These are phyloP conservation scores for Fusarium sp. DNA, from an alignment of 2,329 filamentous ascomycete species.

Conservation along the genomic window DNA sequence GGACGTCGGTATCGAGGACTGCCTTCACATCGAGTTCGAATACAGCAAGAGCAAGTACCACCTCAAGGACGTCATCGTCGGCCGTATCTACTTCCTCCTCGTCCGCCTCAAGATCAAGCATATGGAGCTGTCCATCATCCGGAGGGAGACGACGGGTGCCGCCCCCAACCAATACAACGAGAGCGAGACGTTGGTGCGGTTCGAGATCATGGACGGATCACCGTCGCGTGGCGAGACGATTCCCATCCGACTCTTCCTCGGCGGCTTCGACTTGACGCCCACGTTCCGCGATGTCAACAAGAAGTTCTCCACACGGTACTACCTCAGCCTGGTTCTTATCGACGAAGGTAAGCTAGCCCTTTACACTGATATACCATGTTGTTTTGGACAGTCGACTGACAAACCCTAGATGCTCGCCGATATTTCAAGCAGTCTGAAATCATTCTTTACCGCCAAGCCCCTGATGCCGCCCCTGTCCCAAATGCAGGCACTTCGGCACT, in stretches of 20 bases:
- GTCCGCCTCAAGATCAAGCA: slow-evolving; percentile 99
- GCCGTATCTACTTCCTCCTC: slow-evolving; percentile 97
- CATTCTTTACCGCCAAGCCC: slow-evolving; percentile 89
- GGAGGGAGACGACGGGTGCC: slow-evolving; percentile 94
- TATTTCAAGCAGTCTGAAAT: slow-evolving; percentile 99
- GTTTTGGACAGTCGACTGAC: slow-evolving; percentile 32
- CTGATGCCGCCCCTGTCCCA: slow-evolving; percentile 62
- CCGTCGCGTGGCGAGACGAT: slow-evolving; percentile 95
- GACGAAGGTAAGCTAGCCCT: slow-evolving; percentile 81
- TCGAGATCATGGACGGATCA: slow-evolving; percentile 99
- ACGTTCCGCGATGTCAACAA: slow-evolving; percentile 99
- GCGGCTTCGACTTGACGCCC: slow-evolving; percentile 96
- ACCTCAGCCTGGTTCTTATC: slow-evolving; percentile 94
- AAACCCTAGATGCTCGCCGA: slow-evolving; percentile 82
- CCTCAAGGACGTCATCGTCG: slow-evolving; percentile 98
- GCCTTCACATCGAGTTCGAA: slow-evolving; percentile 98
- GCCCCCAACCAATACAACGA: slow-evolving; percentile 99
- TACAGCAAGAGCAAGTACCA: slow-evolving; percentile 99
- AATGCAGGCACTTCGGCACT: slow-evolving; percentile 59
- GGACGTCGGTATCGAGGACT: slow-evolving; percentile 99
- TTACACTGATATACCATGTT: background rate
- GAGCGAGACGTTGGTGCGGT: slow-evolving; percentile 96
- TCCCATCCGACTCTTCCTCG: slow-evolving; percentile 95
- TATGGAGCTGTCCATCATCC: slow-evolving; percentile 98
- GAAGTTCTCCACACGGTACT: slow-evolving; percentile 99